These are phyloP conservation scores for Trypanosoma mega DNA, from an alignment of 208 protist genomes.

Conservation along the genomic window DNA sequence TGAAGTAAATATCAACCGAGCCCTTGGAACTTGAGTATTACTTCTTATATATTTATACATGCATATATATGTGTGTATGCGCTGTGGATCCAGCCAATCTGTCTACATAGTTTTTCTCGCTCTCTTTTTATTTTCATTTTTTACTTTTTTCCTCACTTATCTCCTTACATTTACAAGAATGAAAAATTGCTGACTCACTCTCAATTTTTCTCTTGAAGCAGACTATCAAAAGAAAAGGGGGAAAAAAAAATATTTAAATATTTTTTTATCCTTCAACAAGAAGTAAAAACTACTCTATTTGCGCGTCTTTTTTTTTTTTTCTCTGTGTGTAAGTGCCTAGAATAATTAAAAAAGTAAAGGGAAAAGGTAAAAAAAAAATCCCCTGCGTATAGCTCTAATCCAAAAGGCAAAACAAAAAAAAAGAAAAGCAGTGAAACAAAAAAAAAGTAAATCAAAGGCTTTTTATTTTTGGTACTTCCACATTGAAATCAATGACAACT, in stretches of 20 bases:
- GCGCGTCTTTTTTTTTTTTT: background rate
- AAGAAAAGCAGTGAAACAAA: slow-evolving; percentile 5
- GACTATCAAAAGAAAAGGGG: background rate
- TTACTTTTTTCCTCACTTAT: slow-evolving; percentile 5
- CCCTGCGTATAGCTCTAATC: slow-evolving; percentile 1
- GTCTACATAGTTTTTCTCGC: slow-evolving; percentile 6
- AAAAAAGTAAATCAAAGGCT: background rate
- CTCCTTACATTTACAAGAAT: slow-evolving; percentile 1
- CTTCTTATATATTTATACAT: too few species aligned
- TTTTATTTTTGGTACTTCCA: too few species aligned
- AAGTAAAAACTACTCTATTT: background rate
- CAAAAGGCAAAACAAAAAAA: background rate
- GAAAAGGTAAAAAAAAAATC: background rate
- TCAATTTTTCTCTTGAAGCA: slow-evolving; percentile 1
- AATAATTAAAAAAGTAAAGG: slow-evolving; percentile 1
- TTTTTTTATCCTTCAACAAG: background rate
- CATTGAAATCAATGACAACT: too few species aligned
- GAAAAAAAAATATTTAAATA: background rate
- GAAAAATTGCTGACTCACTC: background rate
- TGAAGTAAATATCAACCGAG: too few species aligned
- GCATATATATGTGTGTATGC: slow-evolving; percentile 1
- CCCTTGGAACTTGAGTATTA: too few species aligned
- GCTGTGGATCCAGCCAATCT: background rate
- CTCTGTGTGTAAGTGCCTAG: background rate
- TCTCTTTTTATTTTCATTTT: slow-evolving; percentile 23